Evolutionary conservation across 2,329 filamentous ascomycete species (phyloP).

Genomic region (Fusarium veterinarium): DNA sequence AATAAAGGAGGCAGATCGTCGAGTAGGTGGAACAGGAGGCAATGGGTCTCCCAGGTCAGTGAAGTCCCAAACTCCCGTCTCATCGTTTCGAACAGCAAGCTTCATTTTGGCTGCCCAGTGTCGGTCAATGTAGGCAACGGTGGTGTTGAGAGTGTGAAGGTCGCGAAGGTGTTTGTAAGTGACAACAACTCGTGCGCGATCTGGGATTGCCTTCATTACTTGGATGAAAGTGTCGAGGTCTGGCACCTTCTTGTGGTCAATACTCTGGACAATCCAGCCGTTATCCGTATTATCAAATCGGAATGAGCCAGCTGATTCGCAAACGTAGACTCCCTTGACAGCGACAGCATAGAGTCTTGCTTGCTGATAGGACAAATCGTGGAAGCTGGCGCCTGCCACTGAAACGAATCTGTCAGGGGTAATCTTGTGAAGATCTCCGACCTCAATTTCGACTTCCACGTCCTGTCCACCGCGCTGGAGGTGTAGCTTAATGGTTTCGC

Average conservation of each 20-base stretch:
- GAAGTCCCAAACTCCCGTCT: constrained; percentile 94
- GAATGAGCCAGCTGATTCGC: constrained; percentile 94
- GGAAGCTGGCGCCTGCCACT: constrained; percentile 93
- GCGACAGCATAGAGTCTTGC: constrained; percentile 95
- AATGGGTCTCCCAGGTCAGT: constrained; percentile 84
- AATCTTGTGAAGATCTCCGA: constrained; percentile 92
- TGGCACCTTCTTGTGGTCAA: constrained; percentile 91
- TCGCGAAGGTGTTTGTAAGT: constrained; percentile 97
- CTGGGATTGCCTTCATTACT: constrained; percentile 88
- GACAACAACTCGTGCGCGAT: constrained; percentile 85
- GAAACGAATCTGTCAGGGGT: constrained; percentile 96
- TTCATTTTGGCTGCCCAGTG: constrained; percentile 98
- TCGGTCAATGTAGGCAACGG: constrained; percentile 90
- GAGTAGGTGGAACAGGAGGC: constrained; percentile 76
- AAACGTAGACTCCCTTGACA: constrained; percentile 92
- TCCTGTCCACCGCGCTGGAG: constrained; percentile 91
- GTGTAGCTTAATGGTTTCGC: constrained; percentile 78
- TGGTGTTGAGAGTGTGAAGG: constrained; percentile 92
- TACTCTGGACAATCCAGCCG: constrained; percentile 92
- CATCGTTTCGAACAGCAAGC: constrained; percentile 89
- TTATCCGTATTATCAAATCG: constrained; percentile 90
- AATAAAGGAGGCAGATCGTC: constrained; percentile 88
- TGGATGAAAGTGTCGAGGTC: constrained; percentile 90
- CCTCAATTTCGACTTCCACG: constrained; percentile 83
- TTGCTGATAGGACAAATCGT: constrained; percentile 96